Evolutionary conservation across 2,329 filamentous ascomycete species (phyloP).

Genomic region (Harringtonia lauricola): DNA sequence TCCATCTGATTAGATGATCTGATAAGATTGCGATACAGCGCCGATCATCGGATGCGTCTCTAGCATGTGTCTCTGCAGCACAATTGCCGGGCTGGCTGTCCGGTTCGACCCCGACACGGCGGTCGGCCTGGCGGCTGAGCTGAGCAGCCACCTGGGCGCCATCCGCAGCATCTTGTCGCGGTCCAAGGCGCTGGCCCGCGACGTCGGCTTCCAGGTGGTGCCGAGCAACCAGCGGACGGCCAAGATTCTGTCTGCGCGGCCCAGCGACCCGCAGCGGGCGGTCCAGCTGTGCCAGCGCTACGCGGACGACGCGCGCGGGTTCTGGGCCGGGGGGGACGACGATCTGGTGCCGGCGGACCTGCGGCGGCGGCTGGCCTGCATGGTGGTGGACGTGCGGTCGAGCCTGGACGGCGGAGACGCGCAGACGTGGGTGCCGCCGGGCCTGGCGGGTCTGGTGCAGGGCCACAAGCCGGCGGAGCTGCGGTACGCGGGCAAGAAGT

Average conservation of each 20-base stretch:
- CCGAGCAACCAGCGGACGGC: slow-evolving; percentile 19
- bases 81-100: neutral
- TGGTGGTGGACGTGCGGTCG: slow-evolving; percentile 19
- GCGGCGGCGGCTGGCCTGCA: slow-evolving; percentile 18
- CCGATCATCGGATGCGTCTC: neutral
- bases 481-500: slow-evolving; percentile 21
- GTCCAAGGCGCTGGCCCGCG: slow-evolving; percentile 18
- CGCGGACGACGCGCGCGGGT: slow-evolving; percentile 9
- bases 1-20: neutral
- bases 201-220: slow-evolving; percentile 19
- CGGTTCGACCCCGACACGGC: neutral
- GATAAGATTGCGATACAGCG: neutral
- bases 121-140: neutral
- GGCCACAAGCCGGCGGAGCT: slow-evolving; percentile 16
- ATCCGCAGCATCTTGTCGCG: slow-evolving; percentile 13
- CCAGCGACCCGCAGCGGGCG: slow-evolving; percentile 9
- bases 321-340: slow-evolving; percentile 14
- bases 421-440: slow-evolving; percentile 11
- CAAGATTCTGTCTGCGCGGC: slow-evolving; percentile 17
- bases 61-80: neutral
- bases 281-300: slow-evolving; percentile 8
- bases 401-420: no score
- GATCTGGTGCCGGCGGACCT: slow-evolving; percentile 15
- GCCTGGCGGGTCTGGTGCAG: slow-evolving; percentile 13
- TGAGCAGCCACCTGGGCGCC: neutral